phyloP scores from a whole-genome alignment of 352 stramenopile genomes.

The Globisporangium okanoganense region DNA sequence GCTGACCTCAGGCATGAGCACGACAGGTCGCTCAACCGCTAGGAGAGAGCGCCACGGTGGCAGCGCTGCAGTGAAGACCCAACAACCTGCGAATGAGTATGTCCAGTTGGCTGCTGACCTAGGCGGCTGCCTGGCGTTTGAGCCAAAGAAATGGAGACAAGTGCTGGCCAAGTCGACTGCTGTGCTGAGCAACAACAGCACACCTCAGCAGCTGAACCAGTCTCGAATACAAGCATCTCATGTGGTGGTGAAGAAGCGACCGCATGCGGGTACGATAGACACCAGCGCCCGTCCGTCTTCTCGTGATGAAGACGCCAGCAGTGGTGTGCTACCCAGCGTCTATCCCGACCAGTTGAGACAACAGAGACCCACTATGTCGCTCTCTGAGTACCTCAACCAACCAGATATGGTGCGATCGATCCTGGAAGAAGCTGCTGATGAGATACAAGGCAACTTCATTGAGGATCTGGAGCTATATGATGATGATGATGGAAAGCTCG shows the following conservation, averaged over 20 bases:
- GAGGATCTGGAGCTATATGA: not conserved
- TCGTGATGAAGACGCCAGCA: constrained; percentile 27
- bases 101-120: constrained; percentile 46
- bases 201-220: not conserved
- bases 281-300: constrained; percentile 14
- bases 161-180: constrained; percentile 39
- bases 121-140: constrained; percentile 44
- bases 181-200: constrained; percentile 13
- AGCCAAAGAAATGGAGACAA: constrained; percentile 50
- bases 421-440: constrained; percentile 17
- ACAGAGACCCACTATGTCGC: constrained; percentile 11
- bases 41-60: not conserved
- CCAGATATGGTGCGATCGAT: constrained; percentile 31
- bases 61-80: not conserved
- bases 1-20: not conserved
- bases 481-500: not conserved
- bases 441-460: not conserved
- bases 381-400: constrained; percentile 43
- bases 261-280: not conserved
- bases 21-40: not conserved
- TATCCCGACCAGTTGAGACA: not conserved
- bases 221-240: not conserved
- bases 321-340: not conserved
- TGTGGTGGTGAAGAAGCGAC: not conserved
- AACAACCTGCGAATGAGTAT: constrained; percentile 26